A percentile compares a stretch with the other conserved stretches of the same genome.
Conservation (phyloP, 306 rosid genomes). For the Fagus sylvatica region DNA sequence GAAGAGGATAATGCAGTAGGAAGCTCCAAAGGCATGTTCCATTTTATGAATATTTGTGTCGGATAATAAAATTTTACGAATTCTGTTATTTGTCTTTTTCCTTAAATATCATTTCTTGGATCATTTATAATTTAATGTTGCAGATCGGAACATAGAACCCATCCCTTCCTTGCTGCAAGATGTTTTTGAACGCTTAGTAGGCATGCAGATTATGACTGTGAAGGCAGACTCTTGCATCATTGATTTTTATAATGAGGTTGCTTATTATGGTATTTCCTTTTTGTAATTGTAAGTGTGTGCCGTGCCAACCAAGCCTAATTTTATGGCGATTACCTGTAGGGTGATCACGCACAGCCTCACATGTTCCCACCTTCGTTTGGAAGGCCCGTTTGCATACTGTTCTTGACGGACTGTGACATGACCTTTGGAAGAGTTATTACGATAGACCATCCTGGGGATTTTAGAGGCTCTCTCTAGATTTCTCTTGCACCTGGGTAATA, state of each 20-base stretch:
- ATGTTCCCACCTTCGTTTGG: conserved; percentile 80
- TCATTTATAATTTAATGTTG: conserved; percentile 31
- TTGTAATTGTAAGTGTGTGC: not conserved
- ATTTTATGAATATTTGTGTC: conserved; percentile 17
- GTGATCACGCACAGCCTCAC: conserved; percentile 90
- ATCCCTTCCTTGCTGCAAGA: conserved; percentile 83
- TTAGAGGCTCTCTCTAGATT: conserved; percentile 63
- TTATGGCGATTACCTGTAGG: conserved; percentile 49
- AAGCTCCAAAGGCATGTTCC: conserved; percentile 59
- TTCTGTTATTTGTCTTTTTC: conserved; percentile 7
- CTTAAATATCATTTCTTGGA: not conserved
- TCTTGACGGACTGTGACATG: conserved; percentile 87
- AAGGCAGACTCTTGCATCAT: conserved; percentile 92
- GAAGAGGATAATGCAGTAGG: conserved; percentile 62
- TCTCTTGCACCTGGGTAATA: conserved; percentile 85
- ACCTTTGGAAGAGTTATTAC: conserved; percentile 67
- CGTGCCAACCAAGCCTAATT: conserved; percentile 28
- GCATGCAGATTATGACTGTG: conserved; percentile 57
- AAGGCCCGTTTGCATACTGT: conserved; percentile 71
- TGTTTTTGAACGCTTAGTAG: conserved; percentile 58
- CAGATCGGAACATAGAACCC: conserved; percentile 77
- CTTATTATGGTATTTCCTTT: conserved; percentile 11
- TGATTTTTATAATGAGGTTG: conserved; percentile 88
- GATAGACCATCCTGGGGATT: conserved; percentile 79
- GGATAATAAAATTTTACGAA: conserved; percentile 9